A percentile compares a stretch with the other conserved stretches of the same genome.
These are phyloP conservation scores for Iberis pinnata DNA, from an alignment of 345 rosid species.

Conservation along the genomic window DNA sequence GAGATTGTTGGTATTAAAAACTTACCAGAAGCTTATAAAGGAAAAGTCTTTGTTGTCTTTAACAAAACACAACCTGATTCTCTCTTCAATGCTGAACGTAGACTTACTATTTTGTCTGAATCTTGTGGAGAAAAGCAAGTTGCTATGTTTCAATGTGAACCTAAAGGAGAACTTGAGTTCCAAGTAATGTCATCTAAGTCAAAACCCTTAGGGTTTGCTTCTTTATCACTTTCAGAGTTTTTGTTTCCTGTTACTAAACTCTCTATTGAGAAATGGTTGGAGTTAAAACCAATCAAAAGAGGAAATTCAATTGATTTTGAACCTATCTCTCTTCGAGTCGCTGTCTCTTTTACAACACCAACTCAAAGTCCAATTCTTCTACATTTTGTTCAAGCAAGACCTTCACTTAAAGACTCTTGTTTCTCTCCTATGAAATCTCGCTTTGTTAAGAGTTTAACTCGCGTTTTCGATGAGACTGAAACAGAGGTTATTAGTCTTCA, in stretches of 20 bases:
- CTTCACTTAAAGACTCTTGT: conserved; percentile 40
- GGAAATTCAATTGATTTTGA: conserved; percentile 25
- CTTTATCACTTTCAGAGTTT: conserved; percentile 52
- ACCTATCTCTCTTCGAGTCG: conserved; percentile 55
- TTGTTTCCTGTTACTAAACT: conserved; percentile 61
- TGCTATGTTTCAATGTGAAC: conserved; percentile 71
- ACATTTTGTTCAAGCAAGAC: conserved; percentile 42
- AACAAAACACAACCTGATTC: conserved; percentile 68
- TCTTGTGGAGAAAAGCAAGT: conserved; percentile 51
- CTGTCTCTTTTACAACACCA: conserved; percentile 73
- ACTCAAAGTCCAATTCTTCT: conserved; percentile 42
- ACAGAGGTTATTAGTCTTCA: conserved; percentile 66
- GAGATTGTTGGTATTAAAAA: conserved; percentile 63
- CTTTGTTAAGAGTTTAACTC: conserved; percentile 38
- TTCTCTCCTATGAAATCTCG: conserved; percentile 45
- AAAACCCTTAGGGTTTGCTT: conserved; percentile 52
- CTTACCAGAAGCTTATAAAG: conserved; percentile 59
- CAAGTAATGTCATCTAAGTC: conserved; percentile 53
- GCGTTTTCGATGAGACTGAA: conserved; percentile 44
- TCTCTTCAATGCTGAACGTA: conserved; percentile 53
- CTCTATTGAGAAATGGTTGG: conserved; percentile 70
- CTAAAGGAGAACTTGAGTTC: conserved; percentile 65
- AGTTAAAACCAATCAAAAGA: conserved; percentile 42
- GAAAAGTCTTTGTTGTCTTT: conserved; percentile 49
- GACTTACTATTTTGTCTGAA: conserved; percentile 49